phyloP scores from a whole-genome alignment of 495 filamentous ascomycete genomes.

The Talaromyces proteolyticus region DNA sequence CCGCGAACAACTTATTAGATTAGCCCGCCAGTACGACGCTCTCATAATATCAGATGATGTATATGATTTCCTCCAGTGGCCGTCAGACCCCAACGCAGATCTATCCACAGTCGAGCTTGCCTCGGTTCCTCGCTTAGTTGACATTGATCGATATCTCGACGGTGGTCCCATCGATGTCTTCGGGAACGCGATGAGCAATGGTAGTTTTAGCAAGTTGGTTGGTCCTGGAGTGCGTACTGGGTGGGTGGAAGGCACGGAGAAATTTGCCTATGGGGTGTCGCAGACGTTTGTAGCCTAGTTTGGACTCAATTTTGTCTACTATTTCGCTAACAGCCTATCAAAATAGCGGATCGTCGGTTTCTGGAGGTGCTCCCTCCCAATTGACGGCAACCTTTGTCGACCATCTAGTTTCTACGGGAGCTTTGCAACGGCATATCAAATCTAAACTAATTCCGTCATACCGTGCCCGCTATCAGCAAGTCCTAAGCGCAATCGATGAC shows the following conservation, averaged over 20 bases:
- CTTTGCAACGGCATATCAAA: constrained; percentile 43
- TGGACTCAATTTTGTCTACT: neutral
- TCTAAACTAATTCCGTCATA: constrained; percentile 47
- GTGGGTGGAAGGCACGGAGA: constrained; percentile 71
- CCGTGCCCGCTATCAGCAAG: constrained; percentile 43
- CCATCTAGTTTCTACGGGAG: constrained; percentile 47
- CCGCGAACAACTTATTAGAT: constrained; percentile 53
- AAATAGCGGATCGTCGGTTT: constrained; percentile 57
- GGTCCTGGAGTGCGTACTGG: constrained; percentile 74
- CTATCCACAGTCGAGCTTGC: constrained; percentile 29
- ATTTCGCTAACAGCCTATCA: neutral
- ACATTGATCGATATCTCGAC: constrained; percentile 63
- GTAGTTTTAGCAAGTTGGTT: constrained; percentile 79
- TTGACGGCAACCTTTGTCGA: constrained; percentile 59
- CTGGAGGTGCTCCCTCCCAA: constrained; percentile 74
- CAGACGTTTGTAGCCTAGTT: constrained; percentile 46
- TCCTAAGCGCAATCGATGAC: constrained; percentile 48
- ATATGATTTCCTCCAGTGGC: constrained; percentile 83
- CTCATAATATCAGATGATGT: constrained; percentile 84
- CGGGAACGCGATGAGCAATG: constrained; percentile 75
- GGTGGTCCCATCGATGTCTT: constrained; percentile 51
- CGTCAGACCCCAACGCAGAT: constrained; percentile 22
- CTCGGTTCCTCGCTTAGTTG: constrained; percentile 63
- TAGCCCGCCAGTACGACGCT: constrained; percentile 70
- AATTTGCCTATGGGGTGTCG: constrained; percentile 59